Base-by-base conservation (phyloP, 2,329 filamentous ascomycete genomes). In the Sporothrix luriei region DNA sequence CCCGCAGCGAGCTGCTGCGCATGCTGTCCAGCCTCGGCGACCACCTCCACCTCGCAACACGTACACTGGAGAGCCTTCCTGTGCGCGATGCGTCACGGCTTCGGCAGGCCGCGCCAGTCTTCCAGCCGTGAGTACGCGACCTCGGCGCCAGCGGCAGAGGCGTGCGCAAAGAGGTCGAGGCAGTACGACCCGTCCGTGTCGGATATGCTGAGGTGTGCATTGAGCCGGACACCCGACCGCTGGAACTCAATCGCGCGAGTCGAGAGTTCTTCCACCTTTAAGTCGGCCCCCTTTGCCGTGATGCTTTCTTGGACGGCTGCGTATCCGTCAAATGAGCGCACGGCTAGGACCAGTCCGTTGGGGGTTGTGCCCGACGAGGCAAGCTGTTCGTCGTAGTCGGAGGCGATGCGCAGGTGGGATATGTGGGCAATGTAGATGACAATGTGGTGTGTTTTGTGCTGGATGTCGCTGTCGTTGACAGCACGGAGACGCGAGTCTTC, bases 1-100 rank as follows among this genome's bases (percentile, higher is more conserved):
- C 77, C 68, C 74, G 75, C 33, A 76, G 76, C 9, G 78, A 79
- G 72, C 75, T 79, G 40, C 73, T 77, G 74, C 73, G 77, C 13
- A 70, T 79, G 72, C 71, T 79, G 67, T 74, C 74, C n/a, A 76
- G 77, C 64, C 78, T 79, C 68, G 73, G 74, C 54, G 75, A 76
- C 62, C 78, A 79, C 67, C 72, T 79, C 14, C 74, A 75, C 38
- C 75, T 76, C 52, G 74, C 77, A 6, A 76, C 75, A n/a, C 73
- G 71, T 38, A 75, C 75, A 52, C 66, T 79, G 13, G 73, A 74
- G 21, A 70, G 72, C 29, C 70, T 78, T 24, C 76, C 78, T n/a
- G 74, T 76, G 38, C 72, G n/a, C 49, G 49, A 21, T 24, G 19
- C 49, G 10, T 52, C n/a, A 52, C 7, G 49, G 4, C 49, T 21